Evolutionary conservation across 176 grass and related monocot genomes (phyloP).

Genomic region (Olyra latifolia): DNA sequence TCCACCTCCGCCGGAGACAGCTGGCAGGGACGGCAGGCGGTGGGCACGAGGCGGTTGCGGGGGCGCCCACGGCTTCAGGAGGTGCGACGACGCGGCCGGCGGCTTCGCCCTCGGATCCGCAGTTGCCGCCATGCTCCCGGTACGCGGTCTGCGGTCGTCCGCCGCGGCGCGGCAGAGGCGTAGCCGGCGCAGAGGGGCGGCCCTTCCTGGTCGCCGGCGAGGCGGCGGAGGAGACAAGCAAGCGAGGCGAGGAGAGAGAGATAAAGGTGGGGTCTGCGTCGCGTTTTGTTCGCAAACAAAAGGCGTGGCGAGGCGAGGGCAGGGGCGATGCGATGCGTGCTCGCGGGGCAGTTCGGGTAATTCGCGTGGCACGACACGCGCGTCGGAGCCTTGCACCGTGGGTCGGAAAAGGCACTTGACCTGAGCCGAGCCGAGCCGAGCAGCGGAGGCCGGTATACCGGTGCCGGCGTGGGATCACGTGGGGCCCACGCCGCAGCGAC

Average conservation of each 20-base stretch:
- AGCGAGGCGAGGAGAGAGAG: background rate
- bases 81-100: slow-evolving; percentile 17
- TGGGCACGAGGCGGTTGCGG: slow-evolving; percentile 28
- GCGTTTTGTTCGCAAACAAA: slow-evolving; percentile 39
- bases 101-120: slow-evolving; percentile 67
- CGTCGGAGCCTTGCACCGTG: slow-evolving; percentile 32
- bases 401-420: slow-evolving; percentile 25
- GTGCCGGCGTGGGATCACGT: background rate
- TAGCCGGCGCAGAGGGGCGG: background rate
- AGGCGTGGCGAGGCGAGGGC: background rate
- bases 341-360: slow-evolving; percentile 41
- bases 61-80: slow-evolving; percentile 44
- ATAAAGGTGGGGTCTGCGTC: slow-evolving; percentile 26
- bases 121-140: slow-evolving; percentile 59
- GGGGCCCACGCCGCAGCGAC: slow-evolving; percentile 16
- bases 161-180: background rate
- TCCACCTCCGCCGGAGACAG: slow-evolving; percentile 5
- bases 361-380: background rate
- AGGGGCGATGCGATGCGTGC: slow-evolving; percentile 19
- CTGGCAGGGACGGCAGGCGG: slow-evolving; percentile 28
- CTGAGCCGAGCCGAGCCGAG: background rate
- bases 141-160: background rate
- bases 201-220: background rate
- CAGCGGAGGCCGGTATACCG: background rate
- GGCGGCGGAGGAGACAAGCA: slow-evolving; percentile 21